Percentiles rank a stretch among this genome's conserved stretches.
phyloP scores from a whole-genome alignment of 176 grass and related monocot species.

The Luzula sylvatica region DNA sequence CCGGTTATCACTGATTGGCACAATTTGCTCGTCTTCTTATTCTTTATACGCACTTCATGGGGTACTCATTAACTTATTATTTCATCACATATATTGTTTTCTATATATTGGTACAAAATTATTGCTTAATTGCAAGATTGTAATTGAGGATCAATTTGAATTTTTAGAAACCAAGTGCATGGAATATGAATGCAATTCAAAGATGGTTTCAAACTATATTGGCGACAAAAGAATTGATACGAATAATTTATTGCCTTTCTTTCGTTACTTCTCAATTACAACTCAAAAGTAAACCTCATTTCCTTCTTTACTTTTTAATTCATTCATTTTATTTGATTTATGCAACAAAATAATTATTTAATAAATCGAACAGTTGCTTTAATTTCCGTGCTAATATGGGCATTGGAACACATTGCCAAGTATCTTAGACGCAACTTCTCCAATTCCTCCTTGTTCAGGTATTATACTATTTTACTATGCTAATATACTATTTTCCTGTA shows the following conservation, averaged over 20 bases:
- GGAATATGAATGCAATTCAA: conserved; percentile 49
- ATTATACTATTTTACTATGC: conserved; percentile 4
- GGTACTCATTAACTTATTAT: conserved; percentile 28
- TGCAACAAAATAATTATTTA: too few species aligned
- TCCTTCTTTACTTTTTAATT: conserved; percentile 7
- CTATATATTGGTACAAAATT: too few species aligned
- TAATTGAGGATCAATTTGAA: conserved; percentile 9
- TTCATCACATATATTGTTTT: not conserved
- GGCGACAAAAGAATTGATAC: conserved; percentile 85
- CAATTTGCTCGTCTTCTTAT: conserved; percentile 64
- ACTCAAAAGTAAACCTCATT: conserved; percentile 66
- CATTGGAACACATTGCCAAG: conserved; percentile 66
- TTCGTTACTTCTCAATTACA: conserved; percentile 78
- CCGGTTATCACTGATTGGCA: conserved; percentile 78
- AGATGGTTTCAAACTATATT: conserved; percentile 56
- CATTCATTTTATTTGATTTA: too few species aligned
- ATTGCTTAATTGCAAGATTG: not conserved
- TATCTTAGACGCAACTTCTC: conserved; percentile 68
- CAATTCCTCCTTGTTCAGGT: conserved; percentile 82
- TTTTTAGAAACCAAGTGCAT: conserved; percentile 69
- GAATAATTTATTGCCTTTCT: conserved; percentile 79
- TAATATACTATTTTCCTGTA: not conserved
- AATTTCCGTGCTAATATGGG: conserved; percentile 85
- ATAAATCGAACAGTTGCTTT: conserved; percentile 76
- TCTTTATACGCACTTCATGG: conserved; percentile 52